Evolutionary conservation across 208 protist species (phyloP), one percentile per base, ranked within the genome.

Genomic region (Trypanosoma vivax): DNA sequence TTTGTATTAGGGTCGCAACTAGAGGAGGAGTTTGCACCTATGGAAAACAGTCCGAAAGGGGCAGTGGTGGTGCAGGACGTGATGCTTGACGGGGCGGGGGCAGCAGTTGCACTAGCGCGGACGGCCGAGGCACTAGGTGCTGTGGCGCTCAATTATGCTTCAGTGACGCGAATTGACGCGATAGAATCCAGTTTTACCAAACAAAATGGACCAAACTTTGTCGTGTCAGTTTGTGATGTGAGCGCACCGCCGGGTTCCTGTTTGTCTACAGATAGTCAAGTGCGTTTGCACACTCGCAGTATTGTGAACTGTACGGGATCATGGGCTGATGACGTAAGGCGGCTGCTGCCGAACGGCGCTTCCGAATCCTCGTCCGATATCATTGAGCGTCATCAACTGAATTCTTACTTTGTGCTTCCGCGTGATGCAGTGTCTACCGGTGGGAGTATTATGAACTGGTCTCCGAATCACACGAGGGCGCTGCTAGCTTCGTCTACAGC

Each of bases 81-180:
- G 7, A 14, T 51, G n/a, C 35, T 94, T 2, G 68, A 85, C 30
- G 72, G 65, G 3, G 49, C 52, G 23, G 51, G 48, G 2, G 73
- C 67, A 5, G 65, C 70, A 14, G 40, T 83, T 23, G 60, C 70
- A 2, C 47, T 94, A 9, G 76, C 79, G 3, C 62, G 64, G 10
- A 94, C 87, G 0, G 87, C 83, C 7, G 83, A 86, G 65, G 57
- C 67, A 16, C 56, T 91, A 5, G 87, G 87, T 3, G 87, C 83
- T 38, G 49, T 56, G 16, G 33, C 83, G 33, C 50, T 84, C 27
- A 87, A 73, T 60, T 88, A 94, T 34, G 62, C 70, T 10, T 50
- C 71, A 1, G 58, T 86, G 1, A 43, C 21, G 1, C 50, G 24
- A 9, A 41, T 94, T 21, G 16, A 11, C 2, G 54, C 72, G 31